A percentile compares a stretch with the other conserved stretches of the same genome.
phyloP scores from a whole-genome alignment of 2,329 filamentous ascomycete species.

The Raffaelea deltoideospora region DNA sequence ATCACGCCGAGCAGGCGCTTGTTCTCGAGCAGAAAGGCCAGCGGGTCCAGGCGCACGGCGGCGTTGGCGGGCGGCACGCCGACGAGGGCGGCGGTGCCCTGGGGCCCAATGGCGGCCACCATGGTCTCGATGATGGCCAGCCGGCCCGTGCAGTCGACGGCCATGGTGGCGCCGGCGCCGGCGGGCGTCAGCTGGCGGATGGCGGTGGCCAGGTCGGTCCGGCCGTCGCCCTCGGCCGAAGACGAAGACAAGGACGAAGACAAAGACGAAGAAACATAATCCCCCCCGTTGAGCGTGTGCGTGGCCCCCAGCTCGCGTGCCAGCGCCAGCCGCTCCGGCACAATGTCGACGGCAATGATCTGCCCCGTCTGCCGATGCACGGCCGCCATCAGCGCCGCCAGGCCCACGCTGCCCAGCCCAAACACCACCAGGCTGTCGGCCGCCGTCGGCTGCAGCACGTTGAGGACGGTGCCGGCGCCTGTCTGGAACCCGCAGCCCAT shows the following conservation, averaged over 20 bases:
- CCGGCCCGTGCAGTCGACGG: slow-evolving; percentile 17
- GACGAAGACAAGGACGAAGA: too few relatives aligned
- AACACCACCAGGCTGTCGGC: slow-evolving; percentile 19
- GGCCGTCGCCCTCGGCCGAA: too few relatives aligned
- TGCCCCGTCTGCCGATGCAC: slow-evolving; percentile 13
- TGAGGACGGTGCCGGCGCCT: slow-evolving; percentile 24
- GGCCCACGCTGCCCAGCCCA: slow-evolving; percentile 23
- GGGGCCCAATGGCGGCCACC: slow-evolving; percentile 15
- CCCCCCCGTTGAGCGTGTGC: slow-evolving; percentile 19
- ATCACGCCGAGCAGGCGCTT: slow-evolving; percentile 18
- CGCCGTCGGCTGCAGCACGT: slow-evolving; percentile 12
- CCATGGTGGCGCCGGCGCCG: slow-evolving; percentile 14
- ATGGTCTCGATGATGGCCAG: slow-evolving; percentile 14
- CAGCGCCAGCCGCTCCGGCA: slow-evolving; percentile 23
- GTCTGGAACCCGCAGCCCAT: slow-evolving; percentile 27
- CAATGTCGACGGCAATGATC: slow-evolving; percentile 30
- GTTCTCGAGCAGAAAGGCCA: slow-evolving; percentile 4
- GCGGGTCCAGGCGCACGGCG: slow-evolving; percentile 13
- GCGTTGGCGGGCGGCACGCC: slow-evolving; percentile 15
- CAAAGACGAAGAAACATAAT: too few relatives aligned
- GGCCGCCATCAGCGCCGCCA: slow-evolving; percentile 23
- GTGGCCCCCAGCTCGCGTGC: slow-evolving; percentile 29
- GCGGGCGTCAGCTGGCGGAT: slow-evolving; percentile 15
- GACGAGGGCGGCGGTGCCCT: slow-evolving; percentile 18
- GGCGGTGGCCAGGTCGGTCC: slow-evolving; percentile 13